These are phyloP conservation scores for Colletotrichum paranaense DNA, from an alignment of 2,329 filamentous ascomycete species.

Conservation along the genomic window DNA sequence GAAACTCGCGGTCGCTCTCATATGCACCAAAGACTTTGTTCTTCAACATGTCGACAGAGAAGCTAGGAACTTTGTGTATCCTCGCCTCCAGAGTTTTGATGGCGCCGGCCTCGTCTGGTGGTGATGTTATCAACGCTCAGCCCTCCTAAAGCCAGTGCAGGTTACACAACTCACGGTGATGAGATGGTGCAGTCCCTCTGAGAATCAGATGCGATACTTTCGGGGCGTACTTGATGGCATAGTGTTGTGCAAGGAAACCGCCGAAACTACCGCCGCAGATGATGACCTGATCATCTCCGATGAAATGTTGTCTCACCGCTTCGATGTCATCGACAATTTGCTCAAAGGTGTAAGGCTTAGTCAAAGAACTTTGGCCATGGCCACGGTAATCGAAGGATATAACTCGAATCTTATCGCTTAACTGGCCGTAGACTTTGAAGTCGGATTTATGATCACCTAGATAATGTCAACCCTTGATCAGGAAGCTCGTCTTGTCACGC, in stretches of 20 bases:
- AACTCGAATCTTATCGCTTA: conserved; percentile 43
- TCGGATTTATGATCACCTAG: conserved; percentile 48
- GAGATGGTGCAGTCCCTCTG: conserved; percentile 50
- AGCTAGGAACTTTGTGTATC: conserved; percentile 46
- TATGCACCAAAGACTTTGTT: conserved; percentile 52
- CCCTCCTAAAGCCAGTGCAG: accelerated
- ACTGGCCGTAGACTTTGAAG: conserved; percentile 45
- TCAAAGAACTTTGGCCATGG: conserved; percentile 48
- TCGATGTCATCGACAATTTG: conserved; percentile 53
- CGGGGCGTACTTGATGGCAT: conserved; percentile 49
- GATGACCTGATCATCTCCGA: conserved; percentile 40
- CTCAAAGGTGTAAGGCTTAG: conserved; percentile 48
- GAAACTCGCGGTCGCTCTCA: conserved; percentile 50
- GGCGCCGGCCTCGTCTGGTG: conserved; percentile 47
- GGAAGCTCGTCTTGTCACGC: not conserved
- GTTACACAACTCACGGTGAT: conserved; percentile 42
- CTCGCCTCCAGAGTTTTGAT: conserved; percentile 45
- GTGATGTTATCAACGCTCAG: not conserved
- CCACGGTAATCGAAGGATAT: conserved; percentile 51
- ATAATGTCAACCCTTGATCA: not conserved
- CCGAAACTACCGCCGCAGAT: conserved; percentile 53
- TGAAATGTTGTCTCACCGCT: conserved; percentile 44
- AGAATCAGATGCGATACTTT: conserved; percentile 47
- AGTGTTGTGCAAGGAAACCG: conserved; percentile 51
- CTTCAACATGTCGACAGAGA: conserved; percentile 49